Evolutionary conservation across 768 basidiomycete genomes (phyloP), one percentile per base, ranked within the genome.

Genomic region (Butyriboletus loyo): DNA sequence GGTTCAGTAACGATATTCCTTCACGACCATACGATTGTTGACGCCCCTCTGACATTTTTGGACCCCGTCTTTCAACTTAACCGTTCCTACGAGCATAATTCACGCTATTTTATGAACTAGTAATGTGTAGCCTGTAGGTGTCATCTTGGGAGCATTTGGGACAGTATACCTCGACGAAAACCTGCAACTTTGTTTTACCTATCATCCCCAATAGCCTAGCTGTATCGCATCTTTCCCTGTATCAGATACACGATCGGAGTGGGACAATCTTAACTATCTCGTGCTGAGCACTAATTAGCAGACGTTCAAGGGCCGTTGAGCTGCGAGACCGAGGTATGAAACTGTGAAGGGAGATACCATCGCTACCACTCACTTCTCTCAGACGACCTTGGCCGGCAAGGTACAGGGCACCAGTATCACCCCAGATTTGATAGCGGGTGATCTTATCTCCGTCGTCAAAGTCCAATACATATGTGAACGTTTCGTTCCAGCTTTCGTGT

Each of bases 391-490:
- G 71, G 35, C 79, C 74, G 6, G 83, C 84, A 14, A 86, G 73
- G 66, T 83, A 84, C 10, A 81, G 77, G 6, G 84, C 79, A 11
- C 83, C 84, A 7, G 84, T 80, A 65, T 87, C 85, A 11, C 81
- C 82, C 84, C 85, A 87, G 2, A 86, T 75, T 60, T 86, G 79
- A 73, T 84, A 85, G 38, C 75, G 70, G 22, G 71, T 71, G n/a
- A 87, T 71, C 66, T 79, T 85, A 49, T 68, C 61, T 27, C 77
- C 74, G 22, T 79, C 73, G 49, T 85, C 84, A 61, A 85, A 85
- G 62, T 81, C 81, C 55, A 86, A 65, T 17, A 78, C 72, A 58
- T 85, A 85, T 9, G 72, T 67, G 58, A 86, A 87, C 15, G 72
- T 75, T 70, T 86, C 85, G 25, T 81, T 68, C 85, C 85, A 86